Conservation (phyloP, 2,329 filamentous ascomycete species). For the Hypoxylon sp. region DNA sequence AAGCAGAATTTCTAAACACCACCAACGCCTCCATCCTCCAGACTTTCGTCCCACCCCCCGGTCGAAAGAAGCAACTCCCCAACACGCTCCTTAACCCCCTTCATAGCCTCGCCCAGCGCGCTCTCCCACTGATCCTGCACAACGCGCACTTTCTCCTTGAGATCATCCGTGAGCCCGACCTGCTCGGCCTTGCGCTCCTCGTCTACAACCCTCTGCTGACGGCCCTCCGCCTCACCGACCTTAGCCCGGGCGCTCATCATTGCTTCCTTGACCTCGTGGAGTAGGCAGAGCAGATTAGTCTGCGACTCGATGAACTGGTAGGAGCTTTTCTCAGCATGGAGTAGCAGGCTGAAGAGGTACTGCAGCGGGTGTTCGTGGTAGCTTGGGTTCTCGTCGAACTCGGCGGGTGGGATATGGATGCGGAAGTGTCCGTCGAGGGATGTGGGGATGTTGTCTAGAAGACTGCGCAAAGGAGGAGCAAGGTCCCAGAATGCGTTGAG, state of each 20-base stretch:
- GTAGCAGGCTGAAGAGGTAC: slow-evolving; percentile 85
- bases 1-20: slow-evolving; percentile 46
- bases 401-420: slow-evolving; percentile 78
- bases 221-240: slow-evolving; percentile 71
- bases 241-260: slow-evolving; percentile 70
- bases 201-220: slow-evolving; percentile 56
- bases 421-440: slow-evolving; percentile 65
- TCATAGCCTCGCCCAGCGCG: slow-evolving; percentile 81
- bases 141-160: slow-evolving; percentile 91
- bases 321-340: slow-evolving; percentile 89
- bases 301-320: slow-evolving; percentile 98
- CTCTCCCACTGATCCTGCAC: slow-evolving; percentile 92
- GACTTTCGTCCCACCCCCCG: slow-evolving; percentile 87
- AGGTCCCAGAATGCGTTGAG: slow-evolving; percentile 98
- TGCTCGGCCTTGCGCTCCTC: slow-evolving; percentile 73
- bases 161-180: slow-evolving; percentile 76
- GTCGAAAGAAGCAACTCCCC: slow-evolving; percentile 75
- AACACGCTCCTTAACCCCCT: slow-evolving; percentile 76
- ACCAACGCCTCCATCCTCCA: slow-evolving; percentile 66
- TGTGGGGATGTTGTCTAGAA: slow-evolving; percentile 81
- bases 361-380: slow-evolving; percentile 86
- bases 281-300: slow-evolving; percentile 85
- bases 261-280: slow-evolving; percentile 89
- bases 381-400: slow-evolving; percentile 85
- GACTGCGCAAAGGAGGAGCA: slow-evolving; percentile 78